Percentiles rank a stretch among this genome's conserved stretches.
Evolutionary conservation across 2,329 filamentous ascomycete species (phyloP).

Genomic region (Cordyceps tenuipes): DNA sequence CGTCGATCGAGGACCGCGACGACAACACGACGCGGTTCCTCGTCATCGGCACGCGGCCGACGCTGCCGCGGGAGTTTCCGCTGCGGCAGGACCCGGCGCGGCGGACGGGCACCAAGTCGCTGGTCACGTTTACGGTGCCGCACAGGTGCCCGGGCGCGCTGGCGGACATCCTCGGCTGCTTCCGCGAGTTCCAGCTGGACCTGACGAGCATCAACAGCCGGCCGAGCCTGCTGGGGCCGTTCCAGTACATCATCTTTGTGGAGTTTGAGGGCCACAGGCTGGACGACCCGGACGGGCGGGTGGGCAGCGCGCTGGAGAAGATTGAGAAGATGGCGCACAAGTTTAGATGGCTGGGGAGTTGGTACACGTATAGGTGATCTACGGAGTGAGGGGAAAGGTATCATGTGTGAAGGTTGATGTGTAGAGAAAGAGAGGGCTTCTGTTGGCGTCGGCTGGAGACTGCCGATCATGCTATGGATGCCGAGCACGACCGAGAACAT

Average conservation of each 20-base stretch:
- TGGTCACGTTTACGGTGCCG: constrained; percentile 76
- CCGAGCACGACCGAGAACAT: too few species aligned
- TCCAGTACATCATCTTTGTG: constrained; percentile 93
- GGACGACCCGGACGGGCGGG: constrained; percentile 45
- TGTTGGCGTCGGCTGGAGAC: background rate
- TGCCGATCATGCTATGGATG: background rate
- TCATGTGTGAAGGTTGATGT: background rate
- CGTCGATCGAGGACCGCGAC: constrained; percentile 61
- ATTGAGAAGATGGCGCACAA: constrained; percentile 49
- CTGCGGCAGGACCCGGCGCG: constrained; percentile 20
- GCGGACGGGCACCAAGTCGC: constrained; percentile 49
- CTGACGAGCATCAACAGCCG: constrained; percentile 85
- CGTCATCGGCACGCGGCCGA: constrained; percentile 41
- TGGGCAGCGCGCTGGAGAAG: constrained; percentile 51
- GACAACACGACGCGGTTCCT: constrained; percentile 79
- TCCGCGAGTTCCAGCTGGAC: constrained; percentile 65
- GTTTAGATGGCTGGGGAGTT: constrained; percentile 64
- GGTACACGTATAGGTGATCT: constrained; percentile 35
- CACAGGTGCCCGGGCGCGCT: constrained; percentile 74
- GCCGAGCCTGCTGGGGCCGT: constrained; percentile 64
- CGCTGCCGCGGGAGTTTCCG: constrained; percentile 19
- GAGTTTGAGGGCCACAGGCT: constrained; percentile 64
- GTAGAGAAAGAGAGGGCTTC: background rate
- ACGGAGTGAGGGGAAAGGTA: background rate
- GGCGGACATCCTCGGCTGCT: constrained; percentile 71